Evolutionary conservation across 306 rosid genomes (phyloP), one percentile per base, ranked within the genome.

Genomic region (Hippophae tibetana): DNA sequence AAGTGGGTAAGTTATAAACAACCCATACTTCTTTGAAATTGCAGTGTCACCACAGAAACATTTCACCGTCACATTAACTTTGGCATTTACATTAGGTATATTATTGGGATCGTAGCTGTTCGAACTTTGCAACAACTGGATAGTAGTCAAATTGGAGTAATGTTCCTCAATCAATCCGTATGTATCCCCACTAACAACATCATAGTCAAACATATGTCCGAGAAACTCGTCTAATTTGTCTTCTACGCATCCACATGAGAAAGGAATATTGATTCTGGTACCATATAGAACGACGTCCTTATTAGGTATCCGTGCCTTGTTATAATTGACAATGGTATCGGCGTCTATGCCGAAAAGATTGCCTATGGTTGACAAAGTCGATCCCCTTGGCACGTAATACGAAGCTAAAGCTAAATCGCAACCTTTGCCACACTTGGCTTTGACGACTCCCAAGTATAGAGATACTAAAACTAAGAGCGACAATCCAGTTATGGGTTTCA

Each of bases 341-440:
- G 10, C 50, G 10, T 6, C 41, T 7, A 72, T 27, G n/a, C 43
- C 1, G 74, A 84, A 60, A 7, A 54, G 12, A 6, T 7, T 0
- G 1, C 74, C 27, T 13, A 82, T 27, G 6, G 45, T 14, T 5
- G 23, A 0, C 1, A 88, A 27, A n/a, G 5, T 0, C 23, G 77
- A 6, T 0, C 1, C 5, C 1, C 8, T 5, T 67, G 11, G 9
- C 1, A 77, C 42, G 45, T 46, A 69, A 65, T 78, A 82, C 1
- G 94, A 89, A 64, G 83, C 97, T 48, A 84, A 54, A 67, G 97
- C 97, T 65, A 74, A 26, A 9, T 31, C 75, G 72, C 97, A 89
- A 10, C 71, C 69, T 42, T 59, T 63, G 6, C 68, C 42, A 67
- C 95, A 89, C 27, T 62, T 67, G 6, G 97, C 70, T 68, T 78